A percentile compares a stretch with the other conserved stretches of the same genome.
Conservation (phyloP, 2,329 filamentous ascomycete genomes). For the Exophiala calicioides region DNA sequence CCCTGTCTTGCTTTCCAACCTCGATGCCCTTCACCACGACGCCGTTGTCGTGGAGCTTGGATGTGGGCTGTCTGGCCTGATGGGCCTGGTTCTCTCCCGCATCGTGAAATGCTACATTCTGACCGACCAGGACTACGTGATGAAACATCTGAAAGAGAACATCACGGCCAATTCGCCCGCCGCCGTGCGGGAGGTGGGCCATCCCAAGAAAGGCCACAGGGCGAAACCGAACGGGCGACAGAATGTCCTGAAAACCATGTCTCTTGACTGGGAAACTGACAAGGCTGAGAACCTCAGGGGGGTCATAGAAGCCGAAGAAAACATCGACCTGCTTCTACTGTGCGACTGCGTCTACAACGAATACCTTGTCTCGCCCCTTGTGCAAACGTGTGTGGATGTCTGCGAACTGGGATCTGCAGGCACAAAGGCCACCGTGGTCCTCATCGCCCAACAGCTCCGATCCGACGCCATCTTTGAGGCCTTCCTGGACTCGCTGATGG, state of each 20-base stretch:
- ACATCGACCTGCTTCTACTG: constrained; percentile 71
- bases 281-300: constrained; percentile 38
- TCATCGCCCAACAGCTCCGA: constrained; percentile 87
- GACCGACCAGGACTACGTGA: constrained; percentile 86
- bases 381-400: constrained; percentile 75
- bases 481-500: constrained; percentile 72
- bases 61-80: constrained; percentile 80
- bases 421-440: constrained; percentile 63
- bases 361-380: constrained; percentile 75
- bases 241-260: constrained; percentile 34
- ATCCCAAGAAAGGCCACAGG: constrained; percentile 20
- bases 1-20: constrained; percentile 63
- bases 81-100: constrained; percentile 68
- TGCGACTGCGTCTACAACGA: constrained; percentile 98
- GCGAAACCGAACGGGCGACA: constrained; percentile 10
- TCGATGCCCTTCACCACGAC: constrained; percentile 53
- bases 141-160: constrained; percentile 75
- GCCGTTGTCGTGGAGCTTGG: constrained; percentile 78
- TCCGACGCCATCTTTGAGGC: constrained; percentile 80
- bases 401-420: constrained; percentile 59
- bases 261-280: constrained; percentile 80
- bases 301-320: constrained; percentile 38
- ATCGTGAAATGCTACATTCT: constrained; percentile 66
- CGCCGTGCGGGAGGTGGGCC: neutral
- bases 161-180: constrained; percentile 51